A percentile compares a stretch with the other conserved stretches of the same genome.
These are phyloP conservation scores for Pisolithus microcarpus DNA, from an alignment of 768 basidiomycete species.

Conservation along the genomic window DNA sequence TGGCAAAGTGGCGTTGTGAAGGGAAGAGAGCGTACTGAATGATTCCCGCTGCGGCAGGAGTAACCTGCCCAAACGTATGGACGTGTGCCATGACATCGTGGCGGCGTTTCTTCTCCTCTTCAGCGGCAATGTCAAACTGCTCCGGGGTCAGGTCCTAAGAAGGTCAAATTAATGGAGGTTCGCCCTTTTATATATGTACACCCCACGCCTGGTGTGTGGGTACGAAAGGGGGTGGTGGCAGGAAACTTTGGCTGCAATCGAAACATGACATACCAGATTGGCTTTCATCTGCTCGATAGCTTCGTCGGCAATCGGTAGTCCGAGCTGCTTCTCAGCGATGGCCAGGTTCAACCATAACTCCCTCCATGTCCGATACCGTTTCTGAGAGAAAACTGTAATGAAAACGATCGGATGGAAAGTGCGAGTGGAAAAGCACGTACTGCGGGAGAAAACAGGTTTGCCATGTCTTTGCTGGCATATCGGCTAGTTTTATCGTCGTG, in stretches of 20 bases:
- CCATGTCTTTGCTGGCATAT: conserved; percentile 99
- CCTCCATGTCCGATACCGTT: conserved; percentile 93
- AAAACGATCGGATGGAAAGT: background rate
- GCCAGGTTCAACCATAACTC: conserved; percentile 94
- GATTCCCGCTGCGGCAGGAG: conserved; percentile 91
- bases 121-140: conserved; percentile 87
- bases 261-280: conserved; percentile 56
- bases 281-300: conserved; percentile 92
- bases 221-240: background rate
- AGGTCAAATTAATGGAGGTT: conserved; percentile 3
- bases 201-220: background rate
- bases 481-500: conserved; percentile 46
- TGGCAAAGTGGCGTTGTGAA: conserved; percentile 5
- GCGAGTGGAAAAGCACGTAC: conserved; percentile 37
- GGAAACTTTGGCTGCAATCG: background rate
- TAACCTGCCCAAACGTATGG: conserved; percentile 90
- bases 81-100: conserved; percentile 99
- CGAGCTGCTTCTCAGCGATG: conserved; percentile 92
- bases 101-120: conserved; percentile 93
- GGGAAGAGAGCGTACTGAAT: conserved; percentile 61
- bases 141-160: conserved; percentile 70
- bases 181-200: background rate
- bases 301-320: conserved; percentile 79
- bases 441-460: conserved; percentile 88
- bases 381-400: conserved; percentile 40